phyloP scores from a whole-genome alignment of 257 asterid genomes.

The Datura wrightii region DNA sequence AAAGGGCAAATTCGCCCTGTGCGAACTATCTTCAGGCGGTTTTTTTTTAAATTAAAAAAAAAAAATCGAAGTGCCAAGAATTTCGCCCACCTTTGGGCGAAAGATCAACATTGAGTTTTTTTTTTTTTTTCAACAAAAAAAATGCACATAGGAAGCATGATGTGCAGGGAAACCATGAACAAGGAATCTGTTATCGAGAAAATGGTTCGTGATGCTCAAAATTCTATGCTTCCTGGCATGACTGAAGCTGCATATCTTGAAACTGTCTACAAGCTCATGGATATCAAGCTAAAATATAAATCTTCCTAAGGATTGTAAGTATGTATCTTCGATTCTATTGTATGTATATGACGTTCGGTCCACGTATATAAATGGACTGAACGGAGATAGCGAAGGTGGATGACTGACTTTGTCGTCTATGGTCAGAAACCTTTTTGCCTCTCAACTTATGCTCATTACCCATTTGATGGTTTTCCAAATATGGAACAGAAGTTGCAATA shows the following conservation, averaged over 20 bases:
- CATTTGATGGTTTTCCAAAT: constrained; percentile 30
- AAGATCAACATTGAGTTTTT: too few species aligned
- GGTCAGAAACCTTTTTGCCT: constrained; percentile 29
- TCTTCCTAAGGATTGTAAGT: constrained; percentile 21
- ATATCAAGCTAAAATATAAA: constrained; percentile 40
- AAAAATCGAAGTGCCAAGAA: too few species aligned
- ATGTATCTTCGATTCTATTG: not conserved
- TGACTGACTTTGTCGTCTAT: constrained; percentile 23
- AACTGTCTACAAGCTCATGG: constrained; percentile 58
- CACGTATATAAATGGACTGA: constrained; percentile 33
- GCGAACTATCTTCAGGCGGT: too few species aligned
- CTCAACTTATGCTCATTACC: constrained; percentile 35
- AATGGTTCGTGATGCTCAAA: constrained; percentile 58
- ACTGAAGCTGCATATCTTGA: constrained; percentile 63
- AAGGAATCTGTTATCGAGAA: constrained; percentile 63
- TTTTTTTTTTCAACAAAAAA: too few species aligned
- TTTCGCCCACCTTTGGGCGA: too few species aligned
- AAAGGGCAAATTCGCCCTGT: too few species aligned
- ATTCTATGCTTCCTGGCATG: constrained; percentile 57
- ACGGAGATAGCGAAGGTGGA: constrained; percentile 22
- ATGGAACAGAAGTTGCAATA: constrained; percentile 44
- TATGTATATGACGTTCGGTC: constrained; percentile 34
- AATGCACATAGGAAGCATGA: constrained; percentile 55
- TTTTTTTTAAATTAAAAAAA: too few species aligned
- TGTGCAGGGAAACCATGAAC: constrained; percentile 80